These are phyloP conservation scores for Albifimbria verrucaria DNA, from an alignment of 2,329 filamentous ascomycete species.

Conservation along the genomic window DNA sequence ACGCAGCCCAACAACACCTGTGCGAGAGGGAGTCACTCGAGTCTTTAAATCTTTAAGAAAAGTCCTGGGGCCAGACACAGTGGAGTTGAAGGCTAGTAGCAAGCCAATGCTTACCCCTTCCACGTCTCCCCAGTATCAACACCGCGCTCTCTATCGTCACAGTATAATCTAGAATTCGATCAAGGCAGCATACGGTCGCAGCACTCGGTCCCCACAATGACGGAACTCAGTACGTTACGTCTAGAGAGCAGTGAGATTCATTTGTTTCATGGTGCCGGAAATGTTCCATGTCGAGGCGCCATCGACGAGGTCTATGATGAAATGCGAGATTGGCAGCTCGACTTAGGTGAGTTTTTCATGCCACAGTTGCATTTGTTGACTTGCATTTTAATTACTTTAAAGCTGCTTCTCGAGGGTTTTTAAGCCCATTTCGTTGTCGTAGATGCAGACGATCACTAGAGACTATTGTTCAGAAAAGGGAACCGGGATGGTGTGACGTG, in stretches of 20 bases:
- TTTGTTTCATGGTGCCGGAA: neutral
- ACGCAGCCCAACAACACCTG: neutral
- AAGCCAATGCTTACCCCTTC: neutral
- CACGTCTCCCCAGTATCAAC: neutral
- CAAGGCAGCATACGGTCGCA: neutral
- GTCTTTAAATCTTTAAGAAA: neutral
- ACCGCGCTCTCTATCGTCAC: neutral
- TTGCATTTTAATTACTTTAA: neutral
- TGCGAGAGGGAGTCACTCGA: neutral
- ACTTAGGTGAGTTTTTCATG: neutral
- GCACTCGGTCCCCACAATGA: neutral
- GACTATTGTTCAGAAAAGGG: neutral
- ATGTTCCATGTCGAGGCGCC: neutral
- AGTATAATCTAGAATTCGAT: neutral
- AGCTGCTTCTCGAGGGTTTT: neutral
- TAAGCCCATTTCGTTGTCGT: neutral
- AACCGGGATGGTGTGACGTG: neutral
- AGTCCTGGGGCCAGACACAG: neutral
- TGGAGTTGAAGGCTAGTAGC: neutral
- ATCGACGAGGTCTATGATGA: neutral
- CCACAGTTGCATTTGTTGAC: too few relatives aligned
- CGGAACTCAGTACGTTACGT: neutral
- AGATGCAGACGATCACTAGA: neutral
- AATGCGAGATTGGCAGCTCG: neutral
- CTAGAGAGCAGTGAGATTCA: neutral